phyloP scores from a whole-genome alignment of 306 rosid genomes.

The Chamaecrista fasciculata region DNA sequence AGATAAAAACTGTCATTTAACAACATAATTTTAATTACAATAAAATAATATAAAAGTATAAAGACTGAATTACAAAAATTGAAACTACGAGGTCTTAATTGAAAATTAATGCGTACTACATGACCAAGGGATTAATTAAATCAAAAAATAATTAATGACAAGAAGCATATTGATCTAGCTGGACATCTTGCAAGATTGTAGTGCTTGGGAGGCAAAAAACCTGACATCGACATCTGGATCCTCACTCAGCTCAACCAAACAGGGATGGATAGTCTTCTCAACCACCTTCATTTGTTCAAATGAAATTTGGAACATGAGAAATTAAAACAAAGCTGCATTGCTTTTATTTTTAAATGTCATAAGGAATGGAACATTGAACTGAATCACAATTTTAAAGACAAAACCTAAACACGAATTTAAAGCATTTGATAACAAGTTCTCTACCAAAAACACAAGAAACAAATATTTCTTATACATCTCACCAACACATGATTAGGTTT shows the following conservation, averaged over 20 bases:
- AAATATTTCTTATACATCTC: too few relatives aligned
- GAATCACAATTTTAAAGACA: neutral
- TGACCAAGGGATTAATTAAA: too few relatives aligned
- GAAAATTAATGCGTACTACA: too few relatives aligned
- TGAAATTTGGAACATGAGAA: slow-evolving; percentile 15
- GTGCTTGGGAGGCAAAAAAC: slow-evolving; percentile 88
- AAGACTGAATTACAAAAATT: too few relatives aligned
- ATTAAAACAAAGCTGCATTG: slow-evolving; percentile 8
- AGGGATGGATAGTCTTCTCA: slow-evolving; percentile 81
- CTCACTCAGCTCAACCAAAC: slow-evolving; percentile 88
- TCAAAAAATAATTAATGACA: slow-evolving; percentile 15
- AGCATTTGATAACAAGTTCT: too few relatives aligned
- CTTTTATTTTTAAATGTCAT: neutral
- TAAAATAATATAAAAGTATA: too few relatives aligned
- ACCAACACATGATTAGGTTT: too few relatives aligned
- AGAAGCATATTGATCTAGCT: slow-evolving; percentile 48
- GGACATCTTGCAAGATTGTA: slow-evolving; percentile 76
- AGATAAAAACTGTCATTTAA: too few relatives aligned
- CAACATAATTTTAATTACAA: too few relatives aligned
- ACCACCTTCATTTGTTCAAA: slow-evolving; percentile 69
- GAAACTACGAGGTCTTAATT: too few relatives aligned
- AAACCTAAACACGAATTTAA: too few relatives aligned
- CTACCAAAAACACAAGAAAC: too few relatives aligned
- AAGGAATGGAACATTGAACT: neutral
- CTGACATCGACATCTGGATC: slow-evolving; percentile 99